Evolutionary conservation across 345 rosid genomes (phyloP).

Genomic region (Turritis glabra): DNA sequence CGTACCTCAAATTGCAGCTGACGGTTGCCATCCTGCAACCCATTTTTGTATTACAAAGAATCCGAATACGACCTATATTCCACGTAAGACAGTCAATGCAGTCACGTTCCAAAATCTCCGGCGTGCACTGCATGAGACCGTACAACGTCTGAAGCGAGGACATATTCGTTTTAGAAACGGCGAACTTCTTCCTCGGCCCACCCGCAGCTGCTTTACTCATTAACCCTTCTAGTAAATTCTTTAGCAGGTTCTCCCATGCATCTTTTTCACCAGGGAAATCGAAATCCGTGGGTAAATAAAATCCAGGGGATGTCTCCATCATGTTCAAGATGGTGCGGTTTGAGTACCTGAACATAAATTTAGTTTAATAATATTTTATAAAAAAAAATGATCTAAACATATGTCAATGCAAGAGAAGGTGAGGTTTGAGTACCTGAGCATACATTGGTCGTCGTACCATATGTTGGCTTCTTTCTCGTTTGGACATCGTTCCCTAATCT

Average conservation of each 20-base stretch:
- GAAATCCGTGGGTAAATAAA: neutral
- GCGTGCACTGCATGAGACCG: constrained; percentile 49
- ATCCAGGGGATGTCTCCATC: neutral
- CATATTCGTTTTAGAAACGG: neutral
- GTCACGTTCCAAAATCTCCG: constrained; percentile 30
- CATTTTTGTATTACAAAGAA: neutral
- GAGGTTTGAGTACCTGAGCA: constrained; percentile 18
- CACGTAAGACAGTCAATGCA: constrained; percentile 27
- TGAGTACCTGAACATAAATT: neutral
- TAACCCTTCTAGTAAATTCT: constrained; percentile 14
- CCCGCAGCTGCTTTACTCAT: constrained; percentile 27
- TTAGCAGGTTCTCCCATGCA: constrained; percentile 2
- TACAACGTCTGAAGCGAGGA: constrained; percentile 8
- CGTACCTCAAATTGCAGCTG: constrained; percentile 44
- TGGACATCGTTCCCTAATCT: neutral
- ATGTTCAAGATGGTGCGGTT: neutral
- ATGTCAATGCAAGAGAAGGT: neutral
- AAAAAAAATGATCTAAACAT: neutral
- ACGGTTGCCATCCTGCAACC: constrained; percentile 33
- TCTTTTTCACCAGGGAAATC: neutral
- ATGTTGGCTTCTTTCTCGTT: neutral
- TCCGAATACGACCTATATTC: neutral
- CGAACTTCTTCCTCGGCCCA: constrained; percentile 24
- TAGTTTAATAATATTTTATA: neutral
- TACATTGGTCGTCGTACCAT: constrained; percentile 16